Percentiles rank a stretch among this genome's conserved stretches.
phyloP scores from a whole-genome alignment of 768 basidiomycete species.

The Tulasnella sp. region DNA sequence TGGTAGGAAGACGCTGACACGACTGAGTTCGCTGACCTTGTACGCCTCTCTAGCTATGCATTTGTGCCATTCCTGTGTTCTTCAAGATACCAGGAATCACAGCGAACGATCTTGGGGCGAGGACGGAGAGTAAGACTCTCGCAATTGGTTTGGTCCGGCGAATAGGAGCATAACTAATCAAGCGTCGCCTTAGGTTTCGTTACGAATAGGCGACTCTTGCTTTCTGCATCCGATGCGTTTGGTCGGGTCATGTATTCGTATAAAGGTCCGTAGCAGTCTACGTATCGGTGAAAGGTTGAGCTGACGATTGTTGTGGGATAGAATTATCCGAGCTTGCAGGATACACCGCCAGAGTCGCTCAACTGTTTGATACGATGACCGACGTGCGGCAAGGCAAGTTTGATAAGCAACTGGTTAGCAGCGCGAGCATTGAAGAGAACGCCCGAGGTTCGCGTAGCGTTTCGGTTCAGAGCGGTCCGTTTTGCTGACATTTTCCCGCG shows the following conservation, averaged over 20 bases:
- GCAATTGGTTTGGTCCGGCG: neutral
- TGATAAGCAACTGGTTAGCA: conserved; percentile 81
- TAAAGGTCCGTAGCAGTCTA: conserved; percentile 47
- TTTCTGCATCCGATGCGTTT: conserved; percentile 89
- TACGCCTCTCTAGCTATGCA: conserved; percentile 53
- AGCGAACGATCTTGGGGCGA: conserved; percentile 66
- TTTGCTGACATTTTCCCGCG: neutral
- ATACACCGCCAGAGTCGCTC: conserved; percentile 87
- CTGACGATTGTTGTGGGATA: conserved; percentile 32
- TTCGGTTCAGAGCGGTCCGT: neutral
- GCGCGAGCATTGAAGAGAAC: conserved; percentile 67
- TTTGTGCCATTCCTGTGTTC: conserved; percentile 94
- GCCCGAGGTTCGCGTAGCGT: conserved; percentile 53
- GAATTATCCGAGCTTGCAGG: conserved; percentile 94
- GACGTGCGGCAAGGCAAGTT: conserved; percentile 81
- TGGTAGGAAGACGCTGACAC: conserved; percentile 28
- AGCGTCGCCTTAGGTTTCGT: conserved; percentile 66
- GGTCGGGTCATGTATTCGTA: conserved; percentile 96
- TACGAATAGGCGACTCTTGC: conserved; percentile 84
- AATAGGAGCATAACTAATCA: neutral
- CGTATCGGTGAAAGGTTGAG: neutral
- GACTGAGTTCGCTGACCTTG: neutral
- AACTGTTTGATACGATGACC: conserved; percentile 84
- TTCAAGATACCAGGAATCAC: conserved; percentile 72
- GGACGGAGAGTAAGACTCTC: conserved; percentile 71